Base-by-base conservation (phyloP, 495 filamentous ascomycete species). In the Daldinia decipiens region DNA sequence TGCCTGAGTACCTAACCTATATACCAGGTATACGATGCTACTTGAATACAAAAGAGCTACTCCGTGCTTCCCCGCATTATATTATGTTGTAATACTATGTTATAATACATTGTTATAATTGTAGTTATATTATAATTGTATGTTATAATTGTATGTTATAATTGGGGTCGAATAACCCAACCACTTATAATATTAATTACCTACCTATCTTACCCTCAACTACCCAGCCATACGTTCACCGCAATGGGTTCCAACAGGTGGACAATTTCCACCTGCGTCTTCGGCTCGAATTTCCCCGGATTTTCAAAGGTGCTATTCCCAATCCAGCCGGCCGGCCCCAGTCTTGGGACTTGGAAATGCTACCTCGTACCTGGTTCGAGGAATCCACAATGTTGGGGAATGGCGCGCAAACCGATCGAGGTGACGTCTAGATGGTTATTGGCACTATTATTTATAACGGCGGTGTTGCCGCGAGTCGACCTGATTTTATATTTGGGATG, bases 231-330 rank as follows among this genome's bases (percentile, higher is more conserved):
- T 53, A 15, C 55, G 1, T 9, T 27, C 17, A 6, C 3, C 29
- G 64, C 55, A 17, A 64, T 17, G 5, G 39, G 50, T 52, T 67
- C 63, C 68, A 62, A 67, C 68, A 75, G 66, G 73, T 74, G 74
- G 61, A 72, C 55, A 67, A 60, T 64, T 53, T 50, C 12, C 39
- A 47, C 47, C 27, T 47, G n/a, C 55, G 52, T 9, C 29, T 60
- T 72, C 69, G 79, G 53, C 53, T 59, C 62, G 63, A 82, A 53
- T 65, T 71, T 63, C 53, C 60, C 73, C 70, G 73, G 63, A 70
- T 71, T 67, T 52, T 70, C 71, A 67, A 55, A 65, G 50, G 50
- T 53, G 58, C 62, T 47, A 38, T 69, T 62, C 70, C 62, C 58
- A 47, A 59, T 65, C n/a, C 15, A 55, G 26, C 59, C 45, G 38